Base-by-base conservation (phyloP, 2,329 filamentous ascomycete genomes). In the Gyromitra esculenta region DNA sequence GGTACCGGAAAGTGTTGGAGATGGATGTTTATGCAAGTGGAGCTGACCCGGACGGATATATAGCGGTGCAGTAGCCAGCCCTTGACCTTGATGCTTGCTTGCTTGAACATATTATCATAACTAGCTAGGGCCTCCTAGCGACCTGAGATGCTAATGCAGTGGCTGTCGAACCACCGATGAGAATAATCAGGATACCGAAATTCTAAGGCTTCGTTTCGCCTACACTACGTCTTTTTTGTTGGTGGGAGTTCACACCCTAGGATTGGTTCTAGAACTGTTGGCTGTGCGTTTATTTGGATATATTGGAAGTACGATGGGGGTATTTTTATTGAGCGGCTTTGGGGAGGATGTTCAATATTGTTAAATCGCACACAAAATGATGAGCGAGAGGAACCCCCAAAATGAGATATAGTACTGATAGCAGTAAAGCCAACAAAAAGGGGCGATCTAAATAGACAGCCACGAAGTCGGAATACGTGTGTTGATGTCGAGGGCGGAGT, bases 1-100 rank as follows among this genome's bases (percentile, higher is more conserved):
- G 25, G 18, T 41, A 11, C n/a, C 21, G 72, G 64, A 52, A 64
- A 31, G 25, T n/a, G 11, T 21, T 50, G 35, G 54, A 70, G 7
- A 2, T 52, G 56, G 25, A 31, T 31, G 4, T 31, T 4, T n/a
- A 18, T 57, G 52, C 13, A 15, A 37, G 25, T 18, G 39, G 66
- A 73, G 54, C 63, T 68, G 41, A 39, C 37, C 18, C 37, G 4
- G 13, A 35, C 45, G 8, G 37, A 48, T 31, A 31, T 31, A 31
- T 39, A 54, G 21, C 4, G 37, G 11, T 59, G 5, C 31, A 57
- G 31, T 15, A 60, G 59, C 35, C 25, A 21, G 21, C 37, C 13
- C 5, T 57, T 65, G 41, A 15, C 41, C 63, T 54, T 21, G 8
- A n/a, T 52, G 48, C 48, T 52, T 52, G 48, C 18, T 52, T 57